These are phyloP conservation scores for Solanum hybrid DNA, from an alignment of 305 asterid species.

Conservation along the genomic window DNA sequence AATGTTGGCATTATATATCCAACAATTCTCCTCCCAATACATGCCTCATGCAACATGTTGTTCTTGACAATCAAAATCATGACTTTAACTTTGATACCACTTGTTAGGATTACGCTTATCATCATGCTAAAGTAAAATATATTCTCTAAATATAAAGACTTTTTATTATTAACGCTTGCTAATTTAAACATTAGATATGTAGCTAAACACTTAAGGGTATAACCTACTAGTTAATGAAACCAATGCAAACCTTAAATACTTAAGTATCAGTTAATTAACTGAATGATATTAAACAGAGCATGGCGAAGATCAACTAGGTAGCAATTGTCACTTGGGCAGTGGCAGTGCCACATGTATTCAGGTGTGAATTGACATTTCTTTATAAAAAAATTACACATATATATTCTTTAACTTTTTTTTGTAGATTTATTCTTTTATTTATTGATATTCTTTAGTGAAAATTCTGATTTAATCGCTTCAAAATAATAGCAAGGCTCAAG, in stretches of 20 bases:
- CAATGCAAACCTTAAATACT: no score
- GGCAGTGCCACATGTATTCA: not conserved
- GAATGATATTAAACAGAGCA: no score
- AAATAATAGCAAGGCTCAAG: not conserved
- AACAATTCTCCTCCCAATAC: no score
- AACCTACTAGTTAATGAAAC: not conserved
- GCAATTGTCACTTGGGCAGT: not conserved
- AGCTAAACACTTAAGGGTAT: not conserved
- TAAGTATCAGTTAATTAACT: not conserved
- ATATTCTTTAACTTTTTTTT: no score
- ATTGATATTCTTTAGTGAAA: no score
- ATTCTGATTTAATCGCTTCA: rapidly evolving
- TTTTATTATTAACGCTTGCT: no score
- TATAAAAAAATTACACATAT: no score
- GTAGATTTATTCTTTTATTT: no score
- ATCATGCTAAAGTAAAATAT: no score
- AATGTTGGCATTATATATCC: no score
- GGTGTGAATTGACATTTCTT: not conserved
- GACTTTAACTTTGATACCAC: not conserved
- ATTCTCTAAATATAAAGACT: not conserved
- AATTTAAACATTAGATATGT: no score
- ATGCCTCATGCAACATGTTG: not conserved
- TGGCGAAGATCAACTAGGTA: no score
- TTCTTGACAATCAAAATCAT: not conserved
- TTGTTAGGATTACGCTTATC: not conserved